Conservation (phyloP, 371 early-diverging fungal genomes). For the Batkoa obscura region DNA sequence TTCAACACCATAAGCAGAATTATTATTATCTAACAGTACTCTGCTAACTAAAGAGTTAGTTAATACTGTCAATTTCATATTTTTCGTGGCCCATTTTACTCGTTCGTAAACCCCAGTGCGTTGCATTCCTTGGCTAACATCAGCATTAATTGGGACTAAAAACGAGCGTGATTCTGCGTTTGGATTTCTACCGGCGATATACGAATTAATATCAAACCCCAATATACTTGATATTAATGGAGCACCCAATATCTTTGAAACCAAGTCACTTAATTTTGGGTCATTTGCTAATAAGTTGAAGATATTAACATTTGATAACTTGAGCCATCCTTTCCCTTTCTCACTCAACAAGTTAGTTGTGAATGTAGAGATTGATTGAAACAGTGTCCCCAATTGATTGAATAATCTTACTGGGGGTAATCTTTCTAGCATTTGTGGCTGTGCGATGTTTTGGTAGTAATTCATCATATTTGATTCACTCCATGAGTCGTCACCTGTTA, state of each 20-base stretch:
- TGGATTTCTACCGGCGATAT: background rate
- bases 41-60: background rate
- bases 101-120: background rate
- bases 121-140: background rate
- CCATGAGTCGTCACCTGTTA: background rate
- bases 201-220: background rate
- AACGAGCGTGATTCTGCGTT: background rate
- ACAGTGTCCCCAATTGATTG: background rate
- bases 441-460: background rate
- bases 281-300: background rate
- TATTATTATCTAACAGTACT: background rate
- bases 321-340: background rate
- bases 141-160: slow-evolving; percentile 1
- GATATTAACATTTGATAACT: background rate
- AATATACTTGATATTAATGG: background rate
- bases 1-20: slow-evolving; percentile 1
- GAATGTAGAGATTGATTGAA: background rate
- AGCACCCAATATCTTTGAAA: background rate
- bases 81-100: background rate
- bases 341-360: background rate
- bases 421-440: background rate
- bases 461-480: background rate
- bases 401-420: background rate
- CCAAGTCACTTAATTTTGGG: background rate
- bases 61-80: background rate